Evolutionary conservation across 306 rosid genomes (phyloP), one percentile per base, ranked within the genome.

Genomic region (Argentina anserina): DNA sequence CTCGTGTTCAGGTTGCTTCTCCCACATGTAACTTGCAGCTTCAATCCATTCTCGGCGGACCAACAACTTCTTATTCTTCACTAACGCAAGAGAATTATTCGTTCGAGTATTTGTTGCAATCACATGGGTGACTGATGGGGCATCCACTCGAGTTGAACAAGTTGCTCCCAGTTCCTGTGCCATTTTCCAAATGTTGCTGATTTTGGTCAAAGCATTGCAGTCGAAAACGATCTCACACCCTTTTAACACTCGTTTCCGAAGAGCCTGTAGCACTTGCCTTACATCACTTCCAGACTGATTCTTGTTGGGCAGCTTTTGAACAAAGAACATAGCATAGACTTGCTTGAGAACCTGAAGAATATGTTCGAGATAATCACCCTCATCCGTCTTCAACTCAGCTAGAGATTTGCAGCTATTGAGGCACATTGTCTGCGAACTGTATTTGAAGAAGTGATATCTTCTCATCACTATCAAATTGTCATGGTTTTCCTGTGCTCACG

Each of bases 331-430:
- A 60, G 40, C 59, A 72, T 90, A 96, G 70, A 80, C 79, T 80
- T 47, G 88, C 84, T 93, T 87, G 18, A 93, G 96, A 72, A 90
- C 84, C 59, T 76, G 64, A 26, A 93, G 93, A 55, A 93, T 72
- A 45, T 77, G 85, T 31, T 88, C 82, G 28, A 93, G 94, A 43
- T 14, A 43, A 14, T 90, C 97, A 71, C 76, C 70, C 78, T 43
- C 49, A 43, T 43, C 49, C 1, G 6, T 43, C 20, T 43, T 43
- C 18, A 43, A 43, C 49, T 43, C 20, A 20, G 49, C 49, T 13
- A 43, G 49, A 43, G 49, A 43, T 6, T 12, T 43, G 18, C 49
- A 2, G 5, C 14, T 43, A 14, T 43, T 13, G 6, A 14, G 49
- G 20, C 49, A 43, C 20, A 43, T 43, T 43, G 49, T 43, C 0